Base-by-base conservation (phyloP, 129 eudicot species). In the Arctium minus region DNA sequence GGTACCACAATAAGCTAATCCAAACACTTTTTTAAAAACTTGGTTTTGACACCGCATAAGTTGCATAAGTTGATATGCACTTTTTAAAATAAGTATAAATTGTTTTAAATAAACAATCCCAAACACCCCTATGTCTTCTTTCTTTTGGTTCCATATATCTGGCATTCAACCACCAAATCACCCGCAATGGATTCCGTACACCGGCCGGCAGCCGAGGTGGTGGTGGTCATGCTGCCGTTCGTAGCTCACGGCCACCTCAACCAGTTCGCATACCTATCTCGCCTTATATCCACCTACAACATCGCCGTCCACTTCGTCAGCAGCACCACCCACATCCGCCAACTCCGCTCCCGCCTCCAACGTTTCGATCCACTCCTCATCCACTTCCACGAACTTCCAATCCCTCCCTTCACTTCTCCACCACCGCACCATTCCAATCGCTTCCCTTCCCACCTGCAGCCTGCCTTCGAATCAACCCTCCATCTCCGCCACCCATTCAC, bases 261-360 rank as follows among this genome's bases (percentile, higher is more conserved):
- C 65, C 65, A 53, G 8, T 53, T 53, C 27, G 65, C 65, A 15
- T 3, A 15, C 65, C 18, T 53, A 53, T 53, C 65, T 53, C 65
- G 65, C 27, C 65, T 53, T 53, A 53, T 53, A 15, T 53, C 65
- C 65, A 53, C 65, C 65, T 53, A 53, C 65, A 53, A 53, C 27
- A 53, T 53, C 1, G 0, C 65, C 74, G 74, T 70, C 74, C 74
- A 70, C 74, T 70, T 27, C 74, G 37, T 70, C n/a, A 70, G 17
- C 74, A 70, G 2, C 74, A 8, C 74, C 74, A 29, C 74, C 39
- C 74, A 70, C 74, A 11, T 70, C 74, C 74, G 37, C 37, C 74
- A 70, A 29, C 15, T 33, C 74, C 37, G 35, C 7, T 10, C 12
- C 13, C 73, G 73, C 73, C 73, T 18, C 73, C 72, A 68, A 11